A percentile compares a stretch with the other conserved stretches of the same genome.
These are phyloP conservation scores for Alternaria metachromatica DNA, from an alignment of 2,329 filamentous ascomycete species.

Conservation along the genomic window DNA sequence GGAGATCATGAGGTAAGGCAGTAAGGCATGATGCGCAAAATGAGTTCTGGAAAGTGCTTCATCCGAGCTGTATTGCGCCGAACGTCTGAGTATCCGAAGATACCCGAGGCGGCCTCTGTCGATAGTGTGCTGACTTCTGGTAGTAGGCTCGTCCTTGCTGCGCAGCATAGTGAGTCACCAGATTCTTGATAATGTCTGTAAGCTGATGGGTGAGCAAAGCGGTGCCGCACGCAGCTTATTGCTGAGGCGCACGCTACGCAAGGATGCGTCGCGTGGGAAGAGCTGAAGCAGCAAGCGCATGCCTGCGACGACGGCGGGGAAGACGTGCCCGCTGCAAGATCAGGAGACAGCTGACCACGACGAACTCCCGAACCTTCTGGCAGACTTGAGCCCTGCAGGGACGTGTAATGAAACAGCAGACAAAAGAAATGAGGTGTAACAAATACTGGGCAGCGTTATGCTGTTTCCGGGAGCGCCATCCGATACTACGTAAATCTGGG, in stretches of 20 bases:
- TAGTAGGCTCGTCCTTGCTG: not conserved
- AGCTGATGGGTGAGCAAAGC: not conserved
- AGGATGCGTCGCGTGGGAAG: not conserved
- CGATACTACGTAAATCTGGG: not conserved
- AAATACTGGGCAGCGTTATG: not conserved
- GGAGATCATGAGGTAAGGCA: not conserved
- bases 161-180: not conserved
- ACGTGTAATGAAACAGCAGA: conserved; percentile 9
- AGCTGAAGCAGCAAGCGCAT: conserved; percentile 1
- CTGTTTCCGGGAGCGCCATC: not conserved
- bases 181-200: not conserved
- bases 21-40: not conserved
- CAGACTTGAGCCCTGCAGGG: not conserved
- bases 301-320: not conserved
- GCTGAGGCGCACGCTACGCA: not conserved
- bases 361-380: not conserved
- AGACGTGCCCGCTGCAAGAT: conserved; percentile 2
- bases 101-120: not conserved
- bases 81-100: not conserved
- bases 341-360: conserved; percentile 8
- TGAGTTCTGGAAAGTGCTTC: not conserved
- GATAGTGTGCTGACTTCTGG: not conserved
- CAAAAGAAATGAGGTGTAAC: not conserved
- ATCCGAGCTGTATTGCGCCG: not conserved
- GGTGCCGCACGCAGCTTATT: not conserved